Percentiles rank a stretch among this genome's conserved stretches.
Evolutionary conservation across 192 early-diverging fungal species (phyloP).

Genomic region (Bifiguratus adelaidae): DNA sequence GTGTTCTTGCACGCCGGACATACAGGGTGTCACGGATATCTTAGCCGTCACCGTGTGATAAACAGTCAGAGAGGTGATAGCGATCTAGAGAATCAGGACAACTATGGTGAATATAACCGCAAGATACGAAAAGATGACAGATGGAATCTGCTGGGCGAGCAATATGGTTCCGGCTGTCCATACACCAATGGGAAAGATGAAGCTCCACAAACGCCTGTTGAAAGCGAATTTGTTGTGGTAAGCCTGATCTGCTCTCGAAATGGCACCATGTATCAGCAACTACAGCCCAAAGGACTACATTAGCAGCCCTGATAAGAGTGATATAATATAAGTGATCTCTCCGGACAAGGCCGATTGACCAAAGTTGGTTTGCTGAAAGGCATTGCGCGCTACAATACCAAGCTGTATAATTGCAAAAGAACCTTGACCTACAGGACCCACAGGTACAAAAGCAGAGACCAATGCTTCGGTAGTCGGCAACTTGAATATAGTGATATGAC

Average conservation of each 20-base stretch:
- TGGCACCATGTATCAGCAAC: slow-evolving; percentile 30
- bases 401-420: slow-evolving; percentile 35
- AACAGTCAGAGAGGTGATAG: too few species aligned
- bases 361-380: slow-evolving; percentile 11
- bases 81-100: too few species aligned
- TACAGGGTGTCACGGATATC: too few species aligned
- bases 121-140: too few species aligned
- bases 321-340: slow-evolving; percentile 13
- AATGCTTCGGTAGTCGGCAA: slow-evolving; percentile 40
- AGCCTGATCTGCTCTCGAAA: slow-evolving; percentile 16
- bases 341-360: slow-evolving; percentile 17
- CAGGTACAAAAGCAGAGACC: slow-evolving; percentile 32
- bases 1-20: too few species aligned
- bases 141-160: too few species aligned
- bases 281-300: slow-evolving; percentile 32
- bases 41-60: too few species aligned
- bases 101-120: too few species aligned
- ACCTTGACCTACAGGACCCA: slow-evolving; percentile 37
- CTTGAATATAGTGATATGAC: slow-evolving; percentile 26
- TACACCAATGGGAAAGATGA: slow-evolving; percentile 39
- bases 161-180: too few species aligned
- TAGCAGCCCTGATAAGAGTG: slow-evolving; percentile 20
- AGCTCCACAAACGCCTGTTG: slow-evolving; percentile 46
- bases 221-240: slow-evolving; percentile 24
- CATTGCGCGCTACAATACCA: slow-evolving; percentile 18